Evolutionary conservation across 768 basidiomycete genomes (phyloP).

Genomic region (Dictyophora rubrovolvata): DNA sequence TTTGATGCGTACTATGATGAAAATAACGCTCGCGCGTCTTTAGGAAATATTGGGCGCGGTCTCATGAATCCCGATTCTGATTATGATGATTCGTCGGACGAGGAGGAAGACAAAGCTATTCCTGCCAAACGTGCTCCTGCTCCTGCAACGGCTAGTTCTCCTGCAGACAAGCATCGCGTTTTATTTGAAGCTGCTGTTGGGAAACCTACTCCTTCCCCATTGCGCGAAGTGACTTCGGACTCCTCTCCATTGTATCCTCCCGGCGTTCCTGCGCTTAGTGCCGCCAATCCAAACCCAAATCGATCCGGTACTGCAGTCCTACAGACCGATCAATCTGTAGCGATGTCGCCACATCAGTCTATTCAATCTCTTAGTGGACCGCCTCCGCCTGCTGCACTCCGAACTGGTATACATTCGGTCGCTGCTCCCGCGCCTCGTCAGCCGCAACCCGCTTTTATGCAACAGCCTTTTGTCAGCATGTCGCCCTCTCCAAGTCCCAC

Average conservation of each 20-base stretch:
- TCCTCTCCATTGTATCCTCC: slow-evolving; percentile 36
- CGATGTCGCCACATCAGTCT: background rate
- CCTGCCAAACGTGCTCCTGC: slow-evolving; percentile 22
- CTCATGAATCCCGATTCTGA: slow-evolving; percentile 35
- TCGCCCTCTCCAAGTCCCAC: background rate
- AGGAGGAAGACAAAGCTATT: slow-evolving; percentile 19
- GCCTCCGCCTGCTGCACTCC: slow-evolving; percentile 13
- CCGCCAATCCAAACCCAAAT: slow-evolving; percentile 28
- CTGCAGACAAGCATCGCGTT: slow-evolving; percentile 10
- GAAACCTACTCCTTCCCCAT: slow-evolving; percentile 7
- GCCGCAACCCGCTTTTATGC: slow-evolving; percentile 13
- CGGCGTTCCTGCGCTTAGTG: slow-evolving; percentile 27
- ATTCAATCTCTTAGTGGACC: background rate
- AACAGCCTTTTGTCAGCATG: background rate
- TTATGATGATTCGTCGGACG: slow-evolving; percentile 35
- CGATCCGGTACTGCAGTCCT: slow-evolving; percentile 11
- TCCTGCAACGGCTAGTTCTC: background rate
- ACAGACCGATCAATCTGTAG: slow-evolving; percentile 9
- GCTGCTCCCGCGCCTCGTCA: slow-evolving; percentile 20
- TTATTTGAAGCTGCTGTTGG: slow-evolving; percentile 6
- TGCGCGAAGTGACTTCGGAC: slow-evolving; percentile 10
- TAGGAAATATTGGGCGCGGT: slow-evolving; percentile 43
- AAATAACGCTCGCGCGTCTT: slow-evolving; percentile 30
- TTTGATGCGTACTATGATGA: slow-evolving; percentile 4
- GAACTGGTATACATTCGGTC: slow-evolving; percentile 24